phyloP scores from a whole-genome alignment of 495 filamentous ascomycete genomes.

The Penicillium paxilli region DNA sequence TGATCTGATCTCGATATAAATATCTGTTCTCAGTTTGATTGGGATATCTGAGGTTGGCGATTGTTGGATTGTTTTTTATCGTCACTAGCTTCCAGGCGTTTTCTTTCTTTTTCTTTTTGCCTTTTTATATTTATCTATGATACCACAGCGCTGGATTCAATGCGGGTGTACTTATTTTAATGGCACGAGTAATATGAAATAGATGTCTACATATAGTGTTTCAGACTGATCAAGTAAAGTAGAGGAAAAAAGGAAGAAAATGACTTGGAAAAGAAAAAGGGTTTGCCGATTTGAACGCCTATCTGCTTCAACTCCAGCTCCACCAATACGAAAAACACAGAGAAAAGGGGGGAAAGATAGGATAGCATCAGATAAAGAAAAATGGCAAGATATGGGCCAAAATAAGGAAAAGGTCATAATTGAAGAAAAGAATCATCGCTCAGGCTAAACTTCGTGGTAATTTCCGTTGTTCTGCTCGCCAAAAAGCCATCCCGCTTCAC shows the following conservation, averaged over 20 bases:
- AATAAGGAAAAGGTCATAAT: neutral
- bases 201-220: constrained; percentile 1
- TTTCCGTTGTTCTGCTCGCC: constrained; percentile 44
- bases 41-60: too few species aligned
- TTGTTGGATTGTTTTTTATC: too few species aligned
- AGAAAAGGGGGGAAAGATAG: neutral
- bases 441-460: constrained; percentile 18
- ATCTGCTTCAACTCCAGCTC: neutral
- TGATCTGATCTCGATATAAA: too few species aligned
- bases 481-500: constrained; percentile 83
- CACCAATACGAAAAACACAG: neutral
- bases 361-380: neutral
- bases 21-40: too few species aligned
- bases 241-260: constrained; percentile 2
- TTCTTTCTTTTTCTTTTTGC: constrained; percentile 9
- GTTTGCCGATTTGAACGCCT: too few species aligned
- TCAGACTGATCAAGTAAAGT: too few species aligned
- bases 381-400: neutral
- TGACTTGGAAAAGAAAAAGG: neutral
- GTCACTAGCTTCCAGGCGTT: too few species aligned
- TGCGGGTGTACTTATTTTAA: neutral
- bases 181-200: neutral
- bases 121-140: constrained; percentile 30
- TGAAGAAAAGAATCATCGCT: neutral
- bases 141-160: constrained; percentile 38